phyloP scores from a whole-genome alignment of 208 protist genomes.

The Leishmania martiniquensis region DNA sequence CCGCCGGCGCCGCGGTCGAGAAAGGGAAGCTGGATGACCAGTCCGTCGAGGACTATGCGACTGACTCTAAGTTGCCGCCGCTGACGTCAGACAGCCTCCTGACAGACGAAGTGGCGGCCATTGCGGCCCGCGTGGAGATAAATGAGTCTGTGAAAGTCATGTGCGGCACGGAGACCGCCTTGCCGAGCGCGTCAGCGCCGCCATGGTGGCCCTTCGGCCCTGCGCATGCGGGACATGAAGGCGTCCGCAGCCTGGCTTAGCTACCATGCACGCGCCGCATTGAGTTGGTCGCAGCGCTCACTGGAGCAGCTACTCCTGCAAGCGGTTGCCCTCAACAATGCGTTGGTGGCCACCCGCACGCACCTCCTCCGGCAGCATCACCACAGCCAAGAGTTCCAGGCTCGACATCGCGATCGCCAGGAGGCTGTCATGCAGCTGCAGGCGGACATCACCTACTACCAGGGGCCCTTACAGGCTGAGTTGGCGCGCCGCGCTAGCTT shows the following conservation, averaged over 20 bases:
- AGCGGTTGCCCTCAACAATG: slow-evolving; percentile 51
- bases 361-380: slow-evolving; percentile 65
- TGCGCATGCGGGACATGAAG: slow-evolving; percentile 77
- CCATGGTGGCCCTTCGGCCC: slow-evolving; percentile 81
- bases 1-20: slow-evolving; percentile 62
- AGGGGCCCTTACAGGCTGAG: slow-evolving; percentile 37
- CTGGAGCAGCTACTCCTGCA: slow-evolving; percentile 71
- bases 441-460: slow-evolving; percentile 33
- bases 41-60: slow-evolving; percentile 73
- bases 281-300: slow-evolving; percentile 49
- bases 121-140: slow-evolving; percentile 37
- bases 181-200: slow-evolving; percentile 26
- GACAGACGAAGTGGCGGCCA: slow-evolving; percentile 39
- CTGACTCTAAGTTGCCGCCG: slow-evolving; percentile 21
- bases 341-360: slow-evolving; percentile 37
- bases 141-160: slow-evolving; percentile 21
- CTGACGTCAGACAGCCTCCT: slow-evolving; percentile 22
- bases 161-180: slow-evolving; percentile 22
- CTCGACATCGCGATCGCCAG: slow-evolving; percentile 25
- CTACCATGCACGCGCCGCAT: slow-evolving; percentile 64
- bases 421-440: slow-evolving; percentile 34
- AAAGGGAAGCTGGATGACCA: slow-evolving; percentile 62
- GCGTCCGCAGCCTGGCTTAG: slow-evolving; percentile 54
- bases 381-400: slow-evolving; percentile 49
- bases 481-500: slow-evolving; percentile 31